A percentile compares a stretch with the other conserved stretches of the same genome.
These are phyloP conservation scores for Cyanophora paradoxa DNA, from an alignment of 78 protist genomes.

Conservation along the genomic window DNA sequence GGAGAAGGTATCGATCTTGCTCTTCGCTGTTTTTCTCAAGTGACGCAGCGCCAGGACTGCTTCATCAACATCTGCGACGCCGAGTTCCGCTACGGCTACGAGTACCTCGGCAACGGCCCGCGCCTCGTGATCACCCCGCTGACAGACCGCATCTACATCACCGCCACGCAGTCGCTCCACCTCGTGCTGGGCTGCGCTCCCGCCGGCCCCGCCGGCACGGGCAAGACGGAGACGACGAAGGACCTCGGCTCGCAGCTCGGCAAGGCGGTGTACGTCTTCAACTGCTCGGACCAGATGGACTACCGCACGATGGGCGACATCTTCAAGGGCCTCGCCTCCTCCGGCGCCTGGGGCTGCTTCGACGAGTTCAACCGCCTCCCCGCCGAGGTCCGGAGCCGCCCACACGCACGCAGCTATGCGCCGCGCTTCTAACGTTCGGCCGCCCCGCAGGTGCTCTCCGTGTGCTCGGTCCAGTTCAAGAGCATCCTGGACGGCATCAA, in stretches of 20 bases:
- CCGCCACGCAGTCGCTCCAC: conserved; percentile 44
- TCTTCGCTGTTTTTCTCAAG: conserved; percentile 34
- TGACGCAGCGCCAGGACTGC: conserved; percentile 67
- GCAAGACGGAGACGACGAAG: conserved; percentile 70
- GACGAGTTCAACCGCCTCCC: conserved; percentile 75
- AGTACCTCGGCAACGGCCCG: conserved; percentile 39
- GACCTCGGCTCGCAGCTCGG: conserved; percentile 37
- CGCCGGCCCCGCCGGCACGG: conserved; percentile 75
- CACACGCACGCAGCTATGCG: no score
- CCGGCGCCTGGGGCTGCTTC: conserved; percentile 88
- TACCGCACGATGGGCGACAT: conserved; percentile 46
- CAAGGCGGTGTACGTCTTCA: conserved; percentile 15
- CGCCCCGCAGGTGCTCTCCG: conserved; percentile 80
- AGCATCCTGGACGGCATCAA: conserved; percentile 54
- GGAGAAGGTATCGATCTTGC: not conserved
- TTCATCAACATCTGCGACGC: conserved; percentile 14
- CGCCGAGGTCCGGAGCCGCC: no score
- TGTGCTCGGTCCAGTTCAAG: conserved; percentile 70
- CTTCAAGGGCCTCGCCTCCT: conserved; percentile 59
- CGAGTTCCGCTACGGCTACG: conserved; percentile 29
- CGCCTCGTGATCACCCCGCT: conserved; percentile 53
- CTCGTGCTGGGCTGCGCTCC: conserved; percentile 52
- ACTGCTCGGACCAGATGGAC: conserved; percentile 34
- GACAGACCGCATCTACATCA: conserved; percentile 40
- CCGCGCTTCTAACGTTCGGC: no score